A percentile compares a stretch with the other conserved stretches of the same genome.
Conservation (phyloP, 2,329 filamentous ascomycete species). For the Aspergillus brasiliensis region DNA sequence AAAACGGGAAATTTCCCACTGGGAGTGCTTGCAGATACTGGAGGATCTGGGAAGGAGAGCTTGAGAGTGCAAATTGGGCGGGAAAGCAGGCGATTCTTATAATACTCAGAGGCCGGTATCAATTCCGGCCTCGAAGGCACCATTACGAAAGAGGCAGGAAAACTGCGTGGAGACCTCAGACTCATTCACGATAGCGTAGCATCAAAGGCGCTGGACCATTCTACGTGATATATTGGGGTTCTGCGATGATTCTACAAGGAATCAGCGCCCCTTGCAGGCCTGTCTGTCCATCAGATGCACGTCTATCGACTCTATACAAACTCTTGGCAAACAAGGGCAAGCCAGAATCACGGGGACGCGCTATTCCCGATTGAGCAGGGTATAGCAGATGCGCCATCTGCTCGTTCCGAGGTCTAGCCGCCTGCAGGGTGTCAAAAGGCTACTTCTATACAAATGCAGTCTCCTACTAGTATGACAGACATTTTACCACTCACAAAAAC, state of each 20-base stretch:
- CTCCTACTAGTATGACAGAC: not conserved
- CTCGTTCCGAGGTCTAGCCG: not conserved
- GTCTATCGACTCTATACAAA: constrained; percentile 30
- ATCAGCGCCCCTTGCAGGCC: not conserved
- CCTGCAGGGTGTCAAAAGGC: not conserved
- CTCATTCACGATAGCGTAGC: constrained; percentile 11
- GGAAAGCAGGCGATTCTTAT: constrained; percentile 43
- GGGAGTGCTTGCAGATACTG: constrained; percentile 9
- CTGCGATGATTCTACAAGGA: not conserved
- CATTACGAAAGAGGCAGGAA: constrained; percentile 41
- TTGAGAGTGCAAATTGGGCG: constrained; percentile 26
- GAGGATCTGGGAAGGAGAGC: constrained; percentile 15
- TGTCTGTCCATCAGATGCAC: constrained; percentile 13
- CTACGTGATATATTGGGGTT: constrained; percentile 10
- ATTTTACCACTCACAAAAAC: not conserved
- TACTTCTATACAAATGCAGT: not conserved
- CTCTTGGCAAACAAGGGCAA: constrained; percentile 30
- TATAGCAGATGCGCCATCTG: not conserved
- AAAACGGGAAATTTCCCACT: constrained; percentile 12
- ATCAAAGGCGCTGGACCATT: not conserved
- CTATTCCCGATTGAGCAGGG: constrained; percentile 28
- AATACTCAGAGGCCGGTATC: constrained; percentile 48
- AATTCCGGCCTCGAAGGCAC: constrained; percentile 47
- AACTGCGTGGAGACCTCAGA: constrained; percentile 28
- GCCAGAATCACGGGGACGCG: constrained; percentile 30